Conservation (phyloP, 1,284 basidiomycete species). For the Schizophyllum amplum region DNA sequence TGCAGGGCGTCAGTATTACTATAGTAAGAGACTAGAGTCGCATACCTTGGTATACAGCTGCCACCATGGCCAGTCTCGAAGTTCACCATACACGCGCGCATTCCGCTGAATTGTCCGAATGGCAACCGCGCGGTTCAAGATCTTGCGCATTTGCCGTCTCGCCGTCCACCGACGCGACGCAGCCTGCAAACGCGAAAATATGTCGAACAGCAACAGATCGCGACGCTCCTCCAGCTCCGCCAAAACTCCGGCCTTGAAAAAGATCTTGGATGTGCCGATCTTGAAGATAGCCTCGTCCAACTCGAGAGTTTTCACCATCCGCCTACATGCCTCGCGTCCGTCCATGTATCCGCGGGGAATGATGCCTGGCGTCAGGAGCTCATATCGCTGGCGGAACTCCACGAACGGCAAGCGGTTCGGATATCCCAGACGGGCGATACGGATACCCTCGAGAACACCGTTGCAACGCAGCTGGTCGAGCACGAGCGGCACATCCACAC, state of each 20-base stretch:
- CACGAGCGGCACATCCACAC: slow-evolving; percentile 90
- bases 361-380: slow-evolving; percentile 89
- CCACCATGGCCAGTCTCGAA: slow-evolving; percentile 99
- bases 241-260: slow-evolving; percentile 98
- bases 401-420: slow-evolving; percentile 95
- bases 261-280: slow-evolving; percentile 89
- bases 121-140: slow-evolving; percentile 88
- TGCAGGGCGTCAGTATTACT: slow-evolving; percentile 19
- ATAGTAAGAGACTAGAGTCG: slow-evolving; percentile 7
- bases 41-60: slow-evolving; percentile 86
- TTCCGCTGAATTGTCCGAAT: slow-evolving; percentile 92
- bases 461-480: slow-evolving; percentile 97
- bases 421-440: slow-evolving; percentile 95
- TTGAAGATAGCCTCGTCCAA: slow-evolving; percentile 83
- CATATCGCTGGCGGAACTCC: slow-evolving; percentile 96
- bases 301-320: slow-evolving; percentile 90
- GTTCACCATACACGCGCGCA: slow-evolving; percentile 82
- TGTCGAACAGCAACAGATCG: slow-evolving; percentile 80
- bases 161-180: slow-evolving; percentile 81
- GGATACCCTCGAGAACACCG: slow-evolving; percentile 98
- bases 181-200: slow-evolving; percentile 88
- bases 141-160: slow-evolving; percentile 89
- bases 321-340: slow-evolving; percentile 85
- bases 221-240: slow-evolving; percentile 96
- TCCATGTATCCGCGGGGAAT: slow-evolving; percentile 96